Base-by-base conservation (phyloP, 129 eudicot species). In the Helichrysum umbraculigerum region DNA sequence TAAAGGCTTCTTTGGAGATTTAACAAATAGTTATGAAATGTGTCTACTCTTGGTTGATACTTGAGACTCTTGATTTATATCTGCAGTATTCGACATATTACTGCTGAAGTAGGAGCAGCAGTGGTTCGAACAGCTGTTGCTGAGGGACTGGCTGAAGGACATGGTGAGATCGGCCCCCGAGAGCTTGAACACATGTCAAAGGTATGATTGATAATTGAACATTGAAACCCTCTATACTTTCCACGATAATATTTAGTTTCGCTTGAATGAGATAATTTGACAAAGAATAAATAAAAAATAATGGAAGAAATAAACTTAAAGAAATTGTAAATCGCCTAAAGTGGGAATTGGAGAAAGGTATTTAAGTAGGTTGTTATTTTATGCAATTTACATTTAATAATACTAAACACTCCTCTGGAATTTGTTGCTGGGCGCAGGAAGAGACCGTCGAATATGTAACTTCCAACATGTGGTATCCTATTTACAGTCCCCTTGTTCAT, bases 41-140 rank as follows among this genome's bases (percentile, higher is more conserved):
- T 33, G 11, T 32, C 14, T 34, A 65, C 70, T 33, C 47, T 32
- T 33, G 20, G 44, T 65, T 34, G 66, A 33, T 56, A 12, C 19
- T 28, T 71, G 62, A 32, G 73, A 67, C 39, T 66, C 12, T 37
- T 70, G 81, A 21, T 76, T 41, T 37, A 32, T 70, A n/a, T 37
- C 75, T 88, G 79, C 91, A 95, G 99, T 70, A 95, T 95, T 73
- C 81, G 99, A 81, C 88, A 95, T 70, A 95, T 95, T 68, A 95
- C 99, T 52, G 96, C 99, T 22, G 96, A 95, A 81, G 99, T 95
- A 56, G 99, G 92, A 80, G 96, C 97, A 70, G 96, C 97, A 5
- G 97, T 95, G 66, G 29, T 95, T 65, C 81, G 83, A 67, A 89
- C 93, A 58, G 99, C 97, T 65, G 88, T 91, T 72, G 94, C 86